Conservation (phyloP, 257 asterid species). For the Coffea canephora region DNA sequence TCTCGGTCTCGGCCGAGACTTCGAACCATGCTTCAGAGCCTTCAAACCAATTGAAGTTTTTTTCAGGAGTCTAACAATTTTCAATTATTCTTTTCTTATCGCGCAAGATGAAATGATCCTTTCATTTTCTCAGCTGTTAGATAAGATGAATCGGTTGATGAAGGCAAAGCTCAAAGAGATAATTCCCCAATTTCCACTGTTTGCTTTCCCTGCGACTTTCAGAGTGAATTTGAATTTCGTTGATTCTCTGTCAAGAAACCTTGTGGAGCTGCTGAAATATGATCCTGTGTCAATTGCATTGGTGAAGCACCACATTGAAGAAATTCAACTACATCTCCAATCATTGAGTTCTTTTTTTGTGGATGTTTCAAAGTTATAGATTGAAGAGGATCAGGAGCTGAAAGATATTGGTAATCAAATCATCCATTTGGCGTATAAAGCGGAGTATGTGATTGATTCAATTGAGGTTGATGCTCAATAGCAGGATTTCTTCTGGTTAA, state of each 20-base stretch:
- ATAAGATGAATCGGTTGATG: background rate
- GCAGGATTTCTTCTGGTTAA: too few relatives aligned
- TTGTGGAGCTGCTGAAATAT: slow-evolving; percentile 1
- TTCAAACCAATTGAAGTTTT: background rate
- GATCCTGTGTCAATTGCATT: background rate
- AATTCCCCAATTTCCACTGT: background rate
- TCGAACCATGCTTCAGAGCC: too few relatives aligned
- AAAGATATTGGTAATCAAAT: background rate
- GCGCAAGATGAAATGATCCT: background rate
- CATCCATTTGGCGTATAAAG: slow-evolving; percentile 1
- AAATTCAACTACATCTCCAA: too few relatives aligned
- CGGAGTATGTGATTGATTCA: too few relatives aligned
- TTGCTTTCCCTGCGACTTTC: slow-evolving; percentile 10
- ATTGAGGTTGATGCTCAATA: too few relatives aligned
- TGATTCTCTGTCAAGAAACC: background rate
- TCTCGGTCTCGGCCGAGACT: too few relatives aligned
- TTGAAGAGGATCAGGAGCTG: background rate
- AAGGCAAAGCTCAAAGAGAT: background rate
- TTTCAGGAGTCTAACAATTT: background rate
- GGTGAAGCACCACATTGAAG: background rate
- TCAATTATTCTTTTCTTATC: background rate
- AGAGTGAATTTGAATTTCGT: slow-evolving; percentile 2
- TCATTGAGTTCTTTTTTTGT: too few relatives aligned
- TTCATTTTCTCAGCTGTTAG: background rate
- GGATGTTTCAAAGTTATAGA: background rate